Evolutionary conservation across 176 grass and related monocot species (phyloP).

Genomic region (Lolium rigidum): DNA sequence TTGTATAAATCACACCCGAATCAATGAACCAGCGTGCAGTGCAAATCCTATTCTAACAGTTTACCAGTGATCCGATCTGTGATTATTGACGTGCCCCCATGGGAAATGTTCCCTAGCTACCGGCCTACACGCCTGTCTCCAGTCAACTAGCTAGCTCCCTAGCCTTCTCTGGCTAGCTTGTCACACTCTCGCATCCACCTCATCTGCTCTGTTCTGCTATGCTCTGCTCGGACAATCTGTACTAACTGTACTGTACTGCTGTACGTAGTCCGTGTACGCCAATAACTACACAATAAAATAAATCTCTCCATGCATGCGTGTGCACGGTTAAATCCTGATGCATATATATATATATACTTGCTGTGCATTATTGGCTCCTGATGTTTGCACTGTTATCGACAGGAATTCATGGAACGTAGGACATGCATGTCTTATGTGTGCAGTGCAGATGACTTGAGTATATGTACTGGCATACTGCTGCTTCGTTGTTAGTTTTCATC

Average conservation of each 20-base stretch:
- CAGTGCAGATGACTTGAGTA: not conserved
- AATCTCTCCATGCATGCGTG: not conserved
- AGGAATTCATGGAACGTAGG: constrained; percentile 29
- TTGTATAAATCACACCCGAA: no score
- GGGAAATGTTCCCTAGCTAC: constrained; percentile 14
- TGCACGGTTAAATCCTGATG: not conserved
- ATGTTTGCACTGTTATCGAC: constrained; percentile 9
- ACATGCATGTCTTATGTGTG: not conserved
- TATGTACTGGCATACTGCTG: not conserved
- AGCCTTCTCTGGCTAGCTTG: not conserved
- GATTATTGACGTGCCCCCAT: not conserved
- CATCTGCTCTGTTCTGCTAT: not conserved
- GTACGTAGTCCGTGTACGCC: not conserved
- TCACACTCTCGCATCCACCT: not conserved
- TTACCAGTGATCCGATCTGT: not conserved
- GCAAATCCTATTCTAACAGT: no score
- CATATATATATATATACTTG: no score
- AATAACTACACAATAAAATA: not conserved
- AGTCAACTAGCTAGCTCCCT: not conserved
- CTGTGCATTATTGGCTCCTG: not conserved
- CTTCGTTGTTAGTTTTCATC: not conserved
- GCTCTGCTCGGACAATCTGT: constrained; percentile 8
- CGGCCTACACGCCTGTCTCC: not conserved
- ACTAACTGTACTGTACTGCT: not conserved
- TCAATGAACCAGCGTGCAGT: no score